These are phyloP conservation scores for Byssochlamys sp. DNA, from an alignment of 2,329 filamentous ascomycete species.

Conservation along the genomic window DNA sequence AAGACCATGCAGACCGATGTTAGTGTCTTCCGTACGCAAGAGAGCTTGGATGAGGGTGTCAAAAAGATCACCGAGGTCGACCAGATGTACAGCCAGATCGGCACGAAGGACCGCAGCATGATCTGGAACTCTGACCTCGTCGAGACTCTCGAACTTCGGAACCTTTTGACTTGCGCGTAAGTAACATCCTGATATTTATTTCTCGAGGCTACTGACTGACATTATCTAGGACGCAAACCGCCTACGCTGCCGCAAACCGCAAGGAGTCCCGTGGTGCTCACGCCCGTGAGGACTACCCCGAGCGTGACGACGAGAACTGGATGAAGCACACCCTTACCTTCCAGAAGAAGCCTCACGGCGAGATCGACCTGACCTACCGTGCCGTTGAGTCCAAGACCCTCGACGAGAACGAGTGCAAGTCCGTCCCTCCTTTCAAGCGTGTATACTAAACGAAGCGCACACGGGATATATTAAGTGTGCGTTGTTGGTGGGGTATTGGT, in stretches of 20 bases:
- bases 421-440: conserved; percentile 88
- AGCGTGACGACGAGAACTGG: conserved; percentile 91
- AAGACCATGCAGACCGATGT: conserved; percentile 98
- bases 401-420: conserved; percentile 91
- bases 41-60: conserved; percentile 88
- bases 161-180: conserved; percentile 91
- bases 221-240: conserved; percentile 66
- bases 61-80: conserved; percentile 79
- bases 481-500: neutral
- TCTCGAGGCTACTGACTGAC: conserved; percentile 3
- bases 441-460: conserved; percentile 33
- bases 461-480: neutral
- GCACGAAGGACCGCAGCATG: conserved; percentile 97
- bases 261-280: conserved; percentile 97
- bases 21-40: conserved; percentile 89
- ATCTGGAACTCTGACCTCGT: conserved; percentile 99
- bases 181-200: conserved; percentile 31
- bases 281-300: conserved; percentile 90
- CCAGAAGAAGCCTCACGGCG: conserved; percentile 85
- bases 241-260: conserved; percentile 76
- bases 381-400: conserved; percentile 71
- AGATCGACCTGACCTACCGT: conserved; percentile 79
- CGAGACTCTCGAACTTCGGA: conserved; percentile 89
- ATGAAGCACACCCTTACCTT: conserved; percentile 98
- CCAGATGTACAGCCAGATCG: conserved; percentile 66